phyloP scores from a whole-genome alignment of 306 rosid genomes.

The Sphenostylis stenocarpa region DNA sequence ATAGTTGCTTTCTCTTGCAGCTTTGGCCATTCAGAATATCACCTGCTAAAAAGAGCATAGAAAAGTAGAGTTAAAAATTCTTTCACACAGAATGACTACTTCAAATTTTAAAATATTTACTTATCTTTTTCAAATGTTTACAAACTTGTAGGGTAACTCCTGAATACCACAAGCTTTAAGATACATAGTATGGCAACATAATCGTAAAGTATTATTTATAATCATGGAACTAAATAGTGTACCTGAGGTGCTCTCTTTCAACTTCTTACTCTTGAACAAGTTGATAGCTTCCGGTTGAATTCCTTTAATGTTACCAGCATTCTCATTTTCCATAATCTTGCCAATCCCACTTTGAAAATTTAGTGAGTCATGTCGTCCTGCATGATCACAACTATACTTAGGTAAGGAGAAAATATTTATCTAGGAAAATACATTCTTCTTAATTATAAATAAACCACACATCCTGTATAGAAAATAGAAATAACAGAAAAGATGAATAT shows the following conservation, averaged over 20 bases:
- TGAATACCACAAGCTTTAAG: not conserved
- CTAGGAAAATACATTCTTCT: not conserved
- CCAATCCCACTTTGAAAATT: too few relatives aligned
- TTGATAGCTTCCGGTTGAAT: too few relatives aligned
- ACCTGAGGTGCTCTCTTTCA: too few relatives aligned
- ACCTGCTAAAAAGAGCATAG: conserved; percentile 6
- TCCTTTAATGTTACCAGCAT: too few relatives aligned
- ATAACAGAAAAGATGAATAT: not conserved
- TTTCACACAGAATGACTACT: not conserved
- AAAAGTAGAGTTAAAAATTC: not conserved
- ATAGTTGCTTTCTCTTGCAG: conserved; percentile 60
- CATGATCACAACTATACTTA: too few relatives aligned
- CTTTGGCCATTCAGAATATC: conserved; percentile 36
- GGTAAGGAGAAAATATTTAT: not conserved
- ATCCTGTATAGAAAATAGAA: not conserved
- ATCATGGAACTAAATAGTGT: too few relatives aligned
- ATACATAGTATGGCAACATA: not conserved
- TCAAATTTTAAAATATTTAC: not conserved
- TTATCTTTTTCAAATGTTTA: not conserved
- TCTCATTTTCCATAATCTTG: too few relatives aligned
- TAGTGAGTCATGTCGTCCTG: too few relatives aligned
- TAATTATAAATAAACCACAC: not conserved
- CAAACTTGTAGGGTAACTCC: not conserved
- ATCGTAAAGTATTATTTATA: not conserved
- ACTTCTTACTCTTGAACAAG: too few relatives aligned